A percentile compares a stretch with the other conserved stretches of the same genome.
These are phyloP conservation scores for Ascochyta koolunga DNA, from an alignment of 2,329 filamentous ascomycete genomes.

Conservation along the genomic window DNA sequence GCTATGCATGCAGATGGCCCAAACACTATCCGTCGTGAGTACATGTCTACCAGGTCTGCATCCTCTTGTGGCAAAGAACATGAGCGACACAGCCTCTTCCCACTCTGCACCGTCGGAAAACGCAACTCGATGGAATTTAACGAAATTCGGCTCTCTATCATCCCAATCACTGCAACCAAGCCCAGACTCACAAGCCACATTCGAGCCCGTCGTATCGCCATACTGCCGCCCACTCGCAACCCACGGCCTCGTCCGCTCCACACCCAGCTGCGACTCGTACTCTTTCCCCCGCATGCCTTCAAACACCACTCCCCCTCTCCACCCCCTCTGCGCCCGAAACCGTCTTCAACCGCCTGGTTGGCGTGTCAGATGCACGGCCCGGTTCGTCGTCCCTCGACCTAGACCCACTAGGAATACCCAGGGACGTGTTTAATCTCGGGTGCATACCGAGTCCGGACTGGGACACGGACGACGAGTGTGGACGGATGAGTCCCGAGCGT, in stretches of 20 bases:
- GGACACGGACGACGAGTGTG: slow-evolving; percentile 16
- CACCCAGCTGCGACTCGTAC: slow-evolving; percentile 27
- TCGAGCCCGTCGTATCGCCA: slow-evolving; percentile 6
- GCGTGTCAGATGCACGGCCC: slow-evolving; percentile 23
- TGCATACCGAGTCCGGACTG: slow-evolving; percentile 11
- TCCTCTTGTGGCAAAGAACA: slow-evolving; percentile 13
- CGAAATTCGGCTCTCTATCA: slow-evolving; percentile 1
- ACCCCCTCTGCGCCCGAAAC: slow-evolving; percentile 21
- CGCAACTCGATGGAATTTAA: neutral
- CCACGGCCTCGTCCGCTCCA: slow-evolving; percentile 33
- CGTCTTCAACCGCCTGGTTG: slow-evolving; percentile 34
- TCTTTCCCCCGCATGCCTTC: slow-evolving; percentile 24
- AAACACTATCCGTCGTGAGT: slow-evolving; percentile 38
- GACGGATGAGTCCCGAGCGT: slow-evolving; percentile 18
- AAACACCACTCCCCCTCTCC: slow-evolving; percentile 23
- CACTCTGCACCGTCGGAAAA: neutral
- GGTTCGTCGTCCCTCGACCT: slow-evolving; percentile 12
- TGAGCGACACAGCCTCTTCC: neutral
- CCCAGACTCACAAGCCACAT: neutral
- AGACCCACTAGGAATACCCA: slow-evolving; percentile 24
- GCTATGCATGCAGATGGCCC: slow-evolving; percentile 35
- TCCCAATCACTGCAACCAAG: neutral
- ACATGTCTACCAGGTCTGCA: slow-evolving; percentile 34
- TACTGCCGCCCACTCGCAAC: slow-evolving; percentile 39
- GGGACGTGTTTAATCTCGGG: slow-evolving; percentile 23